These are phyloP conservation scores for Eucalyptus marginata DNA, from an alignment of 345 rosid species.

Conservation along the genomic window DNA sequence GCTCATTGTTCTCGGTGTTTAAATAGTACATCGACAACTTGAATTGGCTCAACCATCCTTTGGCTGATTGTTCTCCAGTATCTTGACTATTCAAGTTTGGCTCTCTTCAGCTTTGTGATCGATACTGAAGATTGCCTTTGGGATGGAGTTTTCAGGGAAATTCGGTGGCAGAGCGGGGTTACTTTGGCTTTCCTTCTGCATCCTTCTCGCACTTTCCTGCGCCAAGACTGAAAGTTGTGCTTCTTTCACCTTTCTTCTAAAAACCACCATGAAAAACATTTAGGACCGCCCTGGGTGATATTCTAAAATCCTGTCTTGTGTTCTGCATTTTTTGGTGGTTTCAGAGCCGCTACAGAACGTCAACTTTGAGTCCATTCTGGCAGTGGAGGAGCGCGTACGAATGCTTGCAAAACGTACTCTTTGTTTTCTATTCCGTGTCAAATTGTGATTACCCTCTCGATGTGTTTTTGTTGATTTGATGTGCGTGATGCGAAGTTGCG, in stretches of 20 bases:
- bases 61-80: not conserved
- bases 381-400: slow-evolving; percentile 23
- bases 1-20: not conserved
- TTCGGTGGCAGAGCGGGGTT: not conserved
- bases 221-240: not conserved
- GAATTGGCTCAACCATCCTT: not conserved
- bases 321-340: not conserved
- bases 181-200: not conserved
- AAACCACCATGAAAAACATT: not conserved
- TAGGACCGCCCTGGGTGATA: not conserved
- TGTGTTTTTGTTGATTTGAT: not conserved
- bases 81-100: not conserved
- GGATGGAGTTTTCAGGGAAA: not conserved
- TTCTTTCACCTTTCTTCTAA: not conserved
- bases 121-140: not conserved
- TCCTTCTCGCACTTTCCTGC: not conserved
- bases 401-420: slow-evolving; percentile 5
- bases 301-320: not conserved
- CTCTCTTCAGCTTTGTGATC: not conserved
- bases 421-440: not conserved
- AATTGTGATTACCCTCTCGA: not conserved
- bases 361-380: slow-evolving; percentile 19
- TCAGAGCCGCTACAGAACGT: not conserved
- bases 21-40: not conserved
- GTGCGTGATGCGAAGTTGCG: not conserved